Percentiles rank a stretch among this genome's conserved stretches.
Conservation (phyloP, 2,329 filamentous ascomycete species). For the Phaeoacremonium minimum region DNA sequence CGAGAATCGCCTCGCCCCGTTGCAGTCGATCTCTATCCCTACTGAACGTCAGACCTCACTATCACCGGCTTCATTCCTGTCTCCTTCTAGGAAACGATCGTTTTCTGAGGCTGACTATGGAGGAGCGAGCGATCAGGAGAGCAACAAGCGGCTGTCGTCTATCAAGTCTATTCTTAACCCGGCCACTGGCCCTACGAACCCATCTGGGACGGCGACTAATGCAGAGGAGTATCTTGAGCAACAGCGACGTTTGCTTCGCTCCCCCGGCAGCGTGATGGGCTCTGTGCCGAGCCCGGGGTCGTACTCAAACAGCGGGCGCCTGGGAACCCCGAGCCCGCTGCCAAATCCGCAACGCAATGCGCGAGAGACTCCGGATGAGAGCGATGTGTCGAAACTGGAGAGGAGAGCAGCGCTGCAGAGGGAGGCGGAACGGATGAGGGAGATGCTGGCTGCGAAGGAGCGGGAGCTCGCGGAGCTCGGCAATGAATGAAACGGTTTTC, state of each 20-base stretch:
- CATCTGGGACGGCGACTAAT: slow-evolving; percentile 10
- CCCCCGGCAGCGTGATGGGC: slow-evolving; percentile 34
- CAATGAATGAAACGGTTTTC: too few species aligned
- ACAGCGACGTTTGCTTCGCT: slow-evolving; percentile 34
- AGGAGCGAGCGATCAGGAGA: slow-evolving; percentile 31
- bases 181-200: slow-evolving; percentile 16
- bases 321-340: slow-evolving; percentile 18
- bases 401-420: slow-evolving; percentile 62
- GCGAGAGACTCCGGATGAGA: slow-evolving; percentile 32
- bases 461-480: slow-evolving; percentile 56
- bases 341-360: slow-evolving; percentile 12
- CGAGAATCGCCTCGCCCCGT: slow-evolving; percentile 55
- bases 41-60: slow-evolving; percentile 52
- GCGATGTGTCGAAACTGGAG: slow-evolving; percentile 53
- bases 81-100: slow-evolving; percentile 60
- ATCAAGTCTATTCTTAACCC: slow-evolving; percentile 75
- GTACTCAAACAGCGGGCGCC: slow-evolving; percentile 24
- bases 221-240: slow-evolving; percentile 28
- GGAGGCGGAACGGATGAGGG: slow-evolving; percentile 73
- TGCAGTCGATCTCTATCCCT: slow-evolving; percentile 39
- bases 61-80: slow-evolving; percentile 57
- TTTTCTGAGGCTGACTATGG: slow-evolving; percentile 54
- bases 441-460: slow-evolving; percentile 69
- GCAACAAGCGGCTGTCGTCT: slow-evolving; percentile 62
- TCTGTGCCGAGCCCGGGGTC: slow-evolving; percentile 35